Conservation (phyloP, 441 rosid genomes). For the Aleurites moluccanus region DNA sequence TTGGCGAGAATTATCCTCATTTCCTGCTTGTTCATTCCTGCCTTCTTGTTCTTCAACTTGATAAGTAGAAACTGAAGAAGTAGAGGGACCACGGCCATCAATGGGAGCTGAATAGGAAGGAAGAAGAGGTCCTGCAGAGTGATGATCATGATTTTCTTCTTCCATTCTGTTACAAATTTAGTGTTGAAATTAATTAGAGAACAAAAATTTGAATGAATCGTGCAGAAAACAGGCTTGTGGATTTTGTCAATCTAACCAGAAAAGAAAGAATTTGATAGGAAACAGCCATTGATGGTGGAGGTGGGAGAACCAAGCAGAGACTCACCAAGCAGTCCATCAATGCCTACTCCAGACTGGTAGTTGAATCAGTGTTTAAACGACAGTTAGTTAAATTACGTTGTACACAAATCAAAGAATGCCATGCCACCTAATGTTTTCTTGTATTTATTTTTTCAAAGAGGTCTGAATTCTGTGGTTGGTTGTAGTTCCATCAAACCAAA, state of each 20-base stretch:
- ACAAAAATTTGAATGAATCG: not conserved
- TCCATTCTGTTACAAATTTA: not conserved
- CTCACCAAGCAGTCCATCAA: not conserved
- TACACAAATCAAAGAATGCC: not conserved
- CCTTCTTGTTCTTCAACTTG: slow-evolving; percentile 27
- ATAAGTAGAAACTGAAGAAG: slow-evolving; percentile 28
- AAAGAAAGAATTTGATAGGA: not conserved
- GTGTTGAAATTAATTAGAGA: too few relatives aligned
- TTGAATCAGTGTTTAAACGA: not conserved
- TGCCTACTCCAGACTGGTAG: slow-evolving; percentile 2
- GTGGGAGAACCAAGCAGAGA: not conserved
- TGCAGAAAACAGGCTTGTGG: not conserved
- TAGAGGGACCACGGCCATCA: slow-evolving; percentile 4
- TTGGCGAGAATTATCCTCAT: slow-evolving; percentile 13
- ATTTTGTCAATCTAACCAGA: not conserved
- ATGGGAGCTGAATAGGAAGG: slow-evolving; percentile 20
- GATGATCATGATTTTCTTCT: not conserved
- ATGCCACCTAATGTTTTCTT: not conserved
- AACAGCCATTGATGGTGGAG: not conserved
- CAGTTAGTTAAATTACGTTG: not conserved
- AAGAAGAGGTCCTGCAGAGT: not conserved
- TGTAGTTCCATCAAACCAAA: not conserved
- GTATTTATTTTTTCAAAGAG: too few relatives aligned
- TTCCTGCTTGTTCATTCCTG: slow-evolving; percentile 12
- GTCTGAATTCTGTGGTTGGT: not conserved